Base-by-base conservation (phyloP, 345 rosid genomes). In the Hibiscus trionum region DNA sequence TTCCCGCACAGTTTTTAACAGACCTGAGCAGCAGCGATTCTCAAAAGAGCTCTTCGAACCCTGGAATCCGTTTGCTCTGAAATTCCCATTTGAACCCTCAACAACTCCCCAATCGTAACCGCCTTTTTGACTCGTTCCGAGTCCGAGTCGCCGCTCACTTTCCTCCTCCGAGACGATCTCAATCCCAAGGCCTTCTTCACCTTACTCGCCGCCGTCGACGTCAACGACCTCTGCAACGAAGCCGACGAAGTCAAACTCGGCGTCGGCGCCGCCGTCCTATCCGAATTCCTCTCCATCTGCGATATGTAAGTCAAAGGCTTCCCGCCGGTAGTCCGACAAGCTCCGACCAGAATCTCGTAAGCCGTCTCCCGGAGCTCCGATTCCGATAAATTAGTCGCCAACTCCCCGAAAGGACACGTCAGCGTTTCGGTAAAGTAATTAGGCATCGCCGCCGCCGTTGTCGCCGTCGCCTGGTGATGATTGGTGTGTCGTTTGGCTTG, bases 141-240 rank as follows among this genome's bases (percentile, higher is more conserved):
- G 53, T 49, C 53, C 53, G 53, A 49, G 15, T 49, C 53, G 1
- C 53, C 5, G 5, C 53, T 14, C 53, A 15, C 16, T 49, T 14
- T 14, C n/a, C 16, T 80, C 88, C 76, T 69, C 86, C 14, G 97
- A 82, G 71, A 81, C 5, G 97, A 90, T 77, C 78, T 89, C 78
- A 95, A 78, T 21, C 99, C 98, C 26, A 95, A 77, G 9, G 98
- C 98, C 72, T 88, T 93, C 87, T 95, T 95, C 97, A 95, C 87
- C 82, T 88, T 89, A 78, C 96, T 90, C 0, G 99, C 97, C 67
- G 99, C 97, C 49, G 96, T 72, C 6, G 97, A 90, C 31, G 99
- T 95, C 33, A 92, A 85, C 7, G 99, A 95, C 5, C 96, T 86
- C 81, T 95, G 96, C 31, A 57, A 57, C 61, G 61, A 14, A 1